Percentiles rank a stretch among this genome's conserved stretches.
These are phyloP conservation scores for Ajuga chamaepitys DNA, from an alignment of 257 asterid species.

Conservation along the genomic window DNA sequence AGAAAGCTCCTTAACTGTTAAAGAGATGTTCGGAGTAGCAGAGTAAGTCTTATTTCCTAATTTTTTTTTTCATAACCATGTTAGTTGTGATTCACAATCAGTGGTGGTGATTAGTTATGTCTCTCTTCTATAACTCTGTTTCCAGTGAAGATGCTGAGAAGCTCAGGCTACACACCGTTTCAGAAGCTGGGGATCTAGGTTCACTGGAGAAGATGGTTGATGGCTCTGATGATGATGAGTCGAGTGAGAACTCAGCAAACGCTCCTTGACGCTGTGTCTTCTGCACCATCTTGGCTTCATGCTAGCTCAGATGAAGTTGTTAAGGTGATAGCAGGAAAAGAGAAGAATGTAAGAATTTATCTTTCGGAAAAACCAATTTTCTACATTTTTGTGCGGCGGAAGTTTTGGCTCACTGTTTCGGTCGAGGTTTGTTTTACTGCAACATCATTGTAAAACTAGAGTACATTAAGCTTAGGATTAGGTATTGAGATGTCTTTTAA, in stretches of 20 bases:
- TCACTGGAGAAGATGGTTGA: conserved; percentile 81
- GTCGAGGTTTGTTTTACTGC: too few relatives aligned
- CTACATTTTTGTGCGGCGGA: not conserved
- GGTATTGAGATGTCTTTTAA: too few relatives aligned
- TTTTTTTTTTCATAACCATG: not conserved
- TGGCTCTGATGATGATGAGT: conserved; percentile 42
- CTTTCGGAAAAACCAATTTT: not conserved
- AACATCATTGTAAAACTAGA: too few relatives aligned
- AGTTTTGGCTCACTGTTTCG: not conserved
- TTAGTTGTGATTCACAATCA: not conserved
- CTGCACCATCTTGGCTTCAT: not conserved
- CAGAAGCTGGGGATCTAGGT: conserved; percentile 73
- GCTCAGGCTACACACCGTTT: conserved; percentile 67
- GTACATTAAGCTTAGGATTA: too few relatives aligned
- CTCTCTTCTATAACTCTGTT: not conserved
- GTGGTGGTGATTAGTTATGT: not conserved
- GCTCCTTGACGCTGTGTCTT: conserved; percentile 27
- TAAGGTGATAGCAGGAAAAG: conserved; percentile 6
- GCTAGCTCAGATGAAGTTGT: not conserved
- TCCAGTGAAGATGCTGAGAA: conserved; percentile 92
- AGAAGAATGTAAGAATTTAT: not conserved
- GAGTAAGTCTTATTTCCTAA: conserved; percentile 56
- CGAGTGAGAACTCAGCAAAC: conserved; percentile 25
- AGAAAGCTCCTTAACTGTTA: conserved; percentile 72
- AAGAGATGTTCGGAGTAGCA: conserved; percentile 84